These are phyloP conservation scores for Talaromyces ruber DNA, from an alignment of 495 filamentous ascomycete genomes.

Conservation along the genomic window DNA sequence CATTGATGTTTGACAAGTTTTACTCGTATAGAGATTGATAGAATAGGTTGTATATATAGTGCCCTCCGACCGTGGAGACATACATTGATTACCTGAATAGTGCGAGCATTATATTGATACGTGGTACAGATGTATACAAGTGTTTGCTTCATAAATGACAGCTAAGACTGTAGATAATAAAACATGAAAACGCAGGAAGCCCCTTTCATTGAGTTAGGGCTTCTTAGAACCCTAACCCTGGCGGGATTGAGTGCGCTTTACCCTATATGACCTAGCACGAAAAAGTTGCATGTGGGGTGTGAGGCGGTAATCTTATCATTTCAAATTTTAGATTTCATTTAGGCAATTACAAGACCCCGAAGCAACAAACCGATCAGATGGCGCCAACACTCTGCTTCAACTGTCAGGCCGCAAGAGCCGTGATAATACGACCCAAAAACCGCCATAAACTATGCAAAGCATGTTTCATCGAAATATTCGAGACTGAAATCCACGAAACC, in stretches of 20 bases:
- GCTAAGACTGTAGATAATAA: not conserved
- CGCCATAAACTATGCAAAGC: constrained; percentile 80
- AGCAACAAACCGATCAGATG: constrained; percentile 17
- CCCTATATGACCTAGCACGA: not conserved
- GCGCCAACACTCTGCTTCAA: constrained; percentile 57
- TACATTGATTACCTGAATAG: not conserved
- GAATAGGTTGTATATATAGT: not conserved
- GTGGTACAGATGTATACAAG: not conserved
- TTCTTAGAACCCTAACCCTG: not conserved
- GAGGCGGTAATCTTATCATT: not conserved
- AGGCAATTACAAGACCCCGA: no score
- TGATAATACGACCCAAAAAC: constrained; percentile 92
- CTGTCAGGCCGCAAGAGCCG: constrained; percentile 67
- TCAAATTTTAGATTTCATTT: not conserved
- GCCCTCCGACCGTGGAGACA: not conserved
- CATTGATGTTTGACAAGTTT: not conserved
- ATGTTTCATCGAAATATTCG: constrained; percentile 83
- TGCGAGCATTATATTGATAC: no score
- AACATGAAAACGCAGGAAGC: not conserved
- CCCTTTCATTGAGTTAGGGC: not conserved
- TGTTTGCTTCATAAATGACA: not conserved
- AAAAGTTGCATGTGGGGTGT: not conserved
- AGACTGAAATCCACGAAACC: constrained; percentile 88
- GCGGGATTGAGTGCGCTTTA: not conserved
- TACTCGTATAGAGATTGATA: not conserved